Base-by-base conservation (phyloP, 345 rosid species). In the Punica granatum region DNA sequence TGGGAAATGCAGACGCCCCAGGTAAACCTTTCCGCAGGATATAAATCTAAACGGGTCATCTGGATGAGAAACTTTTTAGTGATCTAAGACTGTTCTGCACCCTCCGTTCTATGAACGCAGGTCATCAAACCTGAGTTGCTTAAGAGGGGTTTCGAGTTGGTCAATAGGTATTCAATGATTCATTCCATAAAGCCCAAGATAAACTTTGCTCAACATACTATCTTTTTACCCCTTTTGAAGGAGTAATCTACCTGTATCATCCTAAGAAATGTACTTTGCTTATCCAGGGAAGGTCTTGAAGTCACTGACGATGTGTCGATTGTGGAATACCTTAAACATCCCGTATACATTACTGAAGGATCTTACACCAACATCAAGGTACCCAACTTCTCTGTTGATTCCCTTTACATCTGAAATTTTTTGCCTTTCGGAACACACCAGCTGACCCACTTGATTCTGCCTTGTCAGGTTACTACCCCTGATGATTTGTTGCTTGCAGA, bases 1-100 rank as follows among this genome's bases (percentile, higher is more conserved):
- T 90, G 98, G 98, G 97, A 93, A 76, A 93, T 93, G 96, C 97
- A 93, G 73, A 90, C 98, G 49, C 98, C 96, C 59, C 98, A 93
- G 96, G 98, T 90, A 76, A 32, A 37, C 23, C 37, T n/a, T 73
- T 62, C 21, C 16, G 49, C 39, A 37, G 72, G 63, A 58, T 68
- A 44, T 19, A 3, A 26, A 23, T 19, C 15, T 43, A 11, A 43
- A 43, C 41, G 44, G 30, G 14, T 26, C 43, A 60, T 51, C 48
- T 25, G 8, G 12, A 49, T 32, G 21, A 36, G 30, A 46, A 31
- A 32, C 7, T 18, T 7, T 32, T 33, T n/a, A 16, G 26, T 51
- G 41, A 28, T 2, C 35, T 49, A 66, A 18, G 39, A 11, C 30
- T 36, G 16, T 39, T 37, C 9, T 66, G 25, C 56, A 64, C n/a